phyloP scores from a whole-genome alignment of 495 filamentous ascomycete genomes.

The Annulohypoxylon stygium region DNA sequence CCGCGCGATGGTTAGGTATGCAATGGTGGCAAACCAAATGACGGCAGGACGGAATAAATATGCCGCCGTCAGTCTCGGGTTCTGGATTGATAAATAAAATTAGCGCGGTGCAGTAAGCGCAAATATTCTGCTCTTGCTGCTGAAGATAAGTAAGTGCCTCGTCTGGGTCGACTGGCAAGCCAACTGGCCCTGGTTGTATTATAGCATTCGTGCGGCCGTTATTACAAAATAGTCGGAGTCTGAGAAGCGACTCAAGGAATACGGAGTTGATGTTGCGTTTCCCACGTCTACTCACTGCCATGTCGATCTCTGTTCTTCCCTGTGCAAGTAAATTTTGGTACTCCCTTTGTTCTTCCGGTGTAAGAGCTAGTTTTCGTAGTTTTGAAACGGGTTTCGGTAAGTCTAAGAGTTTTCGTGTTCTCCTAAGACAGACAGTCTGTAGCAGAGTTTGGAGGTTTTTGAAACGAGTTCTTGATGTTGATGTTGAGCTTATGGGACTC shows the following conservation, averaged over 20 bases:
- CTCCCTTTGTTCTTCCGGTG: background rate
- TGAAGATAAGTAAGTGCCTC: background rate
- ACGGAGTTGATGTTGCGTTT: background rate
- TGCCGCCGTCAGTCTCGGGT: background rate
- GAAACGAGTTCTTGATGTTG: background rate
- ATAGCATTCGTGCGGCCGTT: background rate
- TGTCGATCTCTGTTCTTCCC: slow-evolving; percentile 11
- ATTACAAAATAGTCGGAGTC: background rate
- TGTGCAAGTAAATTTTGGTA: background rate
- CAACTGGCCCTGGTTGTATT: background rate
- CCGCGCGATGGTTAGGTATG: background rate
- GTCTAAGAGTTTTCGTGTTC: background rate
- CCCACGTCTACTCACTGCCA: background rate
- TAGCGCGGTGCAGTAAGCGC: background rate
- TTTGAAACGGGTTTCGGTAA: background rate
- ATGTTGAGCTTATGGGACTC: background rate
- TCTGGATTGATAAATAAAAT: background rate
- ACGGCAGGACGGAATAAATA: background rate
- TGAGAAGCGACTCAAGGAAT: background rate
- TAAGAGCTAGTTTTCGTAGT: background rate
- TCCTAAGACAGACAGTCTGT: background rate
- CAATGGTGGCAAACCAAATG: slow-evolving; percentile 3
- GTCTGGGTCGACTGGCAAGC: background rate
- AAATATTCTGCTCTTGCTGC: background rate
- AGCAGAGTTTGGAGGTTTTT: background rate